phyloP scores from a whole-genome alignment of 2,329 filamentous ascomycete species.

The Epichloe typhina region DNA sequence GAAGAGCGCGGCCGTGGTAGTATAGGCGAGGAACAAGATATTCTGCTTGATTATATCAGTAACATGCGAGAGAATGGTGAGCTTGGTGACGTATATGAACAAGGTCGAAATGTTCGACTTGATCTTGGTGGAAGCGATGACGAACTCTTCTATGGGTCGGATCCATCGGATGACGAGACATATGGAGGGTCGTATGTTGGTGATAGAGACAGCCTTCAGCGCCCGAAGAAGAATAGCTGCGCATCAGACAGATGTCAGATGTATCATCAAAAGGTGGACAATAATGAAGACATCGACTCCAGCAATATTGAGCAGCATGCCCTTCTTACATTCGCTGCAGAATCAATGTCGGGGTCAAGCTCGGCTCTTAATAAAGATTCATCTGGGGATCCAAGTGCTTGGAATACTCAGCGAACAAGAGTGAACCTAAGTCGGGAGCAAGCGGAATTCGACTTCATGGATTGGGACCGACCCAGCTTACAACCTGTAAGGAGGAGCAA shows the following conservation, averaged over 20 bases:
- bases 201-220: neutral
- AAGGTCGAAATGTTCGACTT: slow-evolving; percentile 37
- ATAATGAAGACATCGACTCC: neutral
- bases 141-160: slow-evolving; percentile 2
- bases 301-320: slow-evolving; percentile 13
- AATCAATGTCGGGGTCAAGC: slow-evolving; percentile 7
- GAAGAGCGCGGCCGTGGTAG: neutral
- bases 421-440: slow-evolving; percentile 21
- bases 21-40: slow-evolving; percentile 31
- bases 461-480: slow-evolving; percentile 60
- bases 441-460: slow-evolving; percentile 73
- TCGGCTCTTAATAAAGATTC: neutral
- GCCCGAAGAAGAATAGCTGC: neutral
- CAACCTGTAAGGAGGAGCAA: slow-evolving; percentile 46
- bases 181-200: neutral
- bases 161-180: neutral
- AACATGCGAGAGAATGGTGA: slow-evolving; percentile 43
- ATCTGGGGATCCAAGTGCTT: neutral
- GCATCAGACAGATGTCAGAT: neutral
- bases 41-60: slow-evolving; percentile 57
- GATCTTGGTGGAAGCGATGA: slow-evolving; percentile 17
- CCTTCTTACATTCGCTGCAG: slow-evolving; percentile 14
- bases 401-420: neutral
- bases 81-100: slow-evolving; percentile 48
- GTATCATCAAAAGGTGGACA: neutral